Evolutionary conservation across 2,329 filamentous ascomycete species (phyloP).

Genomic region (Trichoderma harzianum): DNA sequence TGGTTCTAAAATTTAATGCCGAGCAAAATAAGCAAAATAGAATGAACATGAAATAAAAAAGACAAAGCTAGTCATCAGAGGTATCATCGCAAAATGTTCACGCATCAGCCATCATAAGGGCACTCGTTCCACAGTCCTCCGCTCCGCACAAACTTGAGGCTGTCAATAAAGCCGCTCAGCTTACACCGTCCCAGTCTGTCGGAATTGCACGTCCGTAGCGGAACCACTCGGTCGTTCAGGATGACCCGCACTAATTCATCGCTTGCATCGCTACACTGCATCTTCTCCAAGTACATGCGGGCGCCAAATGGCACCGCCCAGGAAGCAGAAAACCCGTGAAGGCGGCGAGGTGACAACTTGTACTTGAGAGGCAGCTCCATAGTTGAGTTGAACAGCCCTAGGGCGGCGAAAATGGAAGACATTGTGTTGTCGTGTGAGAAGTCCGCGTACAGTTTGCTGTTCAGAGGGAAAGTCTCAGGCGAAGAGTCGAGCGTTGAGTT

Average conservation of each 20-base stretch:
- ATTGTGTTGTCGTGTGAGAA: conserved; percentile 93
- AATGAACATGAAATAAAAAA: background rate
- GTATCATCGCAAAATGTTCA: background rate
- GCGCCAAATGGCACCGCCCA: conserved; percentile 82
- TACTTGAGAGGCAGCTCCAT: conserved; percentile 49
- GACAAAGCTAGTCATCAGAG: background rate
- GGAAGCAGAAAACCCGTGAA: conserved; percentile 67
- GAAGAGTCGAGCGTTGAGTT: conserved; percentile 73
- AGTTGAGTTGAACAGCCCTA: conserved; percentile 74
- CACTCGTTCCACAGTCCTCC: conserved; percentile 75
- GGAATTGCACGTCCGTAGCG: conserved; percentile 64
- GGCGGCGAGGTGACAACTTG: conserved; percentile 48
- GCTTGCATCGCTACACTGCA: conserved; percentile 54
- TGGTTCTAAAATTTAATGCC: background rate
- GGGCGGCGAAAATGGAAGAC: conserved; percentile 68
- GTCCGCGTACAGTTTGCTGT: conserved; percentile 71
- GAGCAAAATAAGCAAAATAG: background rate
- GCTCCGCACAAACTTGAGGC: conserved; percentile 66
- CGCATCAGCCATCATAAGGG: conserved; percentile 15
- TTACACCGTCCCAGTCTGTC: conserved; percentile 70
- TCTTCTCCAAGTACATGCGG: conserved; percentile 83
- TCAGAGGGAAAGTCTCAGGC: conserved; percentile 69
- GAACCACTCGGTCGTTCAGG: conserved; percentile 79
- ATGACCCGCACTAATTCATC: conserved; percentile 76
- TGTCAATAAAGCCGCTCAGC: conserved; percentile 67